phyloP scores from a whole-genome alignment of 352 stramenopile species.

The Pythium folliculosum region DNA sequence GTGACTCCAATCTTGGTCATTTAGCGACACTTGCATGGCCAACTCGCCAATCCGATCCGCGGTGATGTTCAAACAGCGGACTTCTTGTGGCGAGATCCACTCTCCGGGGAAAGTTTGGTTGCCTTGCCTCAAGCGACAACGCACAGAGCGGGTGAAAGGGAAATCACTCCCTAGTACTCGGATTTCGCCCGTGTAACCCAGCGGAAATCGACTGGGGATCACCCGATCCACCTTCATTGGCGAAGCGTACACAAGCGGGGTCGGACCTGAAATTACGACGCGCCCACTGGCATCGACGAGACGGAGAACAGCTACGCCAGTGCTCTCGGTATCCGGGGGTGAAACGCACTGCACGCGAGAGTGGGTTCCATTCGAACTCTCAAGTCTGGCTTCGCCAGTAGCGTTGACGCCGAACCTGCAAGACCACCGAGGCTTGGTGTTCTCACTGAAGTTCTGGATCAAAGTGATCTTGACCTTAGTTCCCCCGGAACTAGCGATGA shows the following conservation, averaged over 20 bases:
- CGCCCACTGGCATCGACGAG: constrained; percentile 5
- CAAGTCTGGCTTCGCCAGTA: background rate
- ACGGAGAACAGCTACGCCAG: background rate
- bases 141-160: constrained; percentile 6
- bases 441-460: background rate
- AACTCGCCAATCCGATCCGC: background rate
- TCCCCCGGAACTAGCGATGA: constrained; percentile 12
- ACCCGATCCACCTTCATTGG: background rate
- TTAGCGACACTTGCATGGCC: constrained; percentile 18
- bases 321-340: constrained; percentile 3
- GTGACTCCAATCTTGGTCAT: constrained; percentile 29
- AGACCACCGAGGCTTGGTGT: background rate
- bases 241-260: constrained; percentile 8
- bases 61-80: constrained; percentile 2
- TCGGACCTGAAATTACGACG: background rate
- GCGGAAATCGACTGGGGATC: constrained; percentile 4
- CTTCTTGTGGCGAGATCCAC: constrained; percentile 19
- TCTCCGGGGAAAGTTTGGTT: constrained; percentile 11
- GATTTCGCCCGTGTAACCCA: constrained; percentile 11
- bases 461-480: constrained; percentile 18
- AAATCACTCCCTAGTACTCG: constrained; percentile 8
- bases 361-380: background rate
- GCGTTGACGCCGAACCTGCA: constrained; percentile 9
- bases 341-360: constrained; percentile 2
- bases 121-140: constrained; percentile 3